Conservation (phyloP, 2,329 filamentous ascomycete species). For the Pyricularia sp. region DNA sequence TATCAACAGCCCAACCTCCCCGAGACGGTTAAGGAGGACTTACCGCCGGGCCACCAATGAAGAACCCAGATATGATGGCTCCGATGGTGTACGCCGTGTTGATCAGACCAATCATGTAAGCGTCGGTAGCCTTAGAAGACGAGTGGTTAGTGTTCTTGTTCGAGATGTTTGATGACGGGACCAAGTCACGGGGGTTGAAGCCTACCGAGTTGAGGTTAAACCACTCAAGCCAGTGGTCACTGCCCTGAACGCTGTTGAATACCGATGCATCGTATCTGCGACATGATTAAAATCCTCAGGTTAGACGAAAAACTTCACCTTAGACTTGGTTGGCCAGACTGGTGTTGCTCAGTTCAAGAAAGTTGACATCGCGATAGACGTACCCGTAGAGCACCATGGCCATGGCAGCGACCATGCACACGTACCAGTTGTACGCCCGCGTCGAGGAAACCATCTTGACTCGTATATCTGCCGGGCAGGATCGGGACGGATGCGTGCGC, state of each 20-base stretch:
- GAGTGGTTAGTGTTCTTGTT: neutral
- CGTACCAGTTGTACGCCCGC: conserved; percentile 24
- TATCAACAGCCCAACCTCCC: neutral
- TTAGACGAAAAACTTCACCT: neutral
- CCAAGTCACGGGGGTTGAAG: neutral
- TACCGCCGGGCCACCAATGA: conserved; percentile 54
- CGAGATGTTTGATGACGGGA: neutral
- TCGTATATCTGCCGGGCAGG: neutral
- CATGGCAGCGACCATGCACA: conserved; percentile 59
- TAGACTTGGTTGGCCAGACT: neutral
- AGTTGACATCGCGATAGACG: conserved; percentile 25
- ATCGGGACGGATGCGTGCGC: neutral
- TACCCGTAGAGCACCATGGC: conserved; percentile 71
- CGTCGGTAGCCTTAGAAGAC: conserved; percentile 24
- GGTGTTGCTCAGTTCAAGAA: too few relatives aligned
- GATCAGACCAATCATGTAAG: conserved; percentile 38
- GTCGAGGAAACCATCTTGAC: conserved; percentile 16
- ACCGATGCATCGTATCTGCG: conserved; percentile 40
- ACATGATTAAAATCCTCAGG: neutral
- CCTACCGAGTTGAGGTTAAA: conserved; percentile 37
- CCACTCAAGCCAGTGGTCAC: conserved; percentile 55
- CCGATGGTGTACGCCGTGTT: conserved; percentile 65
- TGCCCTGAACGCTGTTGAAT: conserved; percentile 63
- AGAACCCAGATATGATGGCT: conserved; percentile 61
- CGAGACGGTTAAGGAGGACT: conserved; percentile 6